Evolutionary conservation across 768 basidiomycete species (phyloP), one percentile per base, ranked within the genome.

Genomic region (Leucogyrophana mollusca): DNA sequence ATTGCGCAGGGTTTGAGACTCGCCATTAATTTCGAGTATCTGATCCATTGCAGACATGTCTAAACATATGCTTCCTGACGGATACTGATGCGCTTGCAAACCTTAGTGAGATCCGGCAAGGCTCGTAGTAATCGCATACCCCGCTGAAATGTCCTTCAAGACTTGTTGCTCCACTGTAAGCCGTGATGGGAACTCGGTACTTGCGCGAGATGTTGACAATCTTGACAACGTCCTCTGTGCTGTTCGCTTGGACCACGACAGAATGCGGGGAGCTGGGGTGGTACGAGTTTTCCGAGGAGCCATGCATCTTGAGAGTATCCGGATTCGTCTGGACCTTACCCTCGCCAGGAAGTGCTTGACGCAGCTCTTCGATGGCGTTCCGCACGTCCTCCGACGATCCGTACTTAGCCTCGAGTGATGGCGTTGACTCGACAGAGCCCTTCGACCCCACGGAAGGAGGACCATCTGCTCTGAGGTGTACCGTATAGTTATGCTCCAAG

Each of bases 101-200:
- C 35, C 40, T 25, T 2, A 39, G 8, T 6, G 3, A 23, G 30
- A 23, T 37, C n/a, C 33, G 14, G 2, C 2, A 2, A 34, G 11
- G 1, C 22, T 20, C 6, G 51, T 27, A 32, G 32, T 22, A 45
- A 3, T 8, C 9, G 65, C 74, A 46, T 47, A 89, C 88, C 22
- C 87, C 87, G 39, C 80, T 79, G 51, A 85, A 90, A 66, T 95
- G 90, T 0, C 91, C 91, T 61, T 95, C 93, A 10, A 94, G 73
- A 57, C 84, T 86, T 0, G 91, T 95, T 9, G 88, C 92, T 2
- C 91, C 93, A 39, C 86, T 83, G 57, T 85, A 94, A 2, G 91
- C 81, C 13, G 81, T 81, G 21, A 95, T 74, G 3, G 94, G 93
- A 25, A 95, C 72, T 38, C 72, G 72, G 61, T 82, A 85, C 60